phyloP scores from a whole-genome alignment of 306 rosid genomes.

The Prosopis cineraria region DNA sequence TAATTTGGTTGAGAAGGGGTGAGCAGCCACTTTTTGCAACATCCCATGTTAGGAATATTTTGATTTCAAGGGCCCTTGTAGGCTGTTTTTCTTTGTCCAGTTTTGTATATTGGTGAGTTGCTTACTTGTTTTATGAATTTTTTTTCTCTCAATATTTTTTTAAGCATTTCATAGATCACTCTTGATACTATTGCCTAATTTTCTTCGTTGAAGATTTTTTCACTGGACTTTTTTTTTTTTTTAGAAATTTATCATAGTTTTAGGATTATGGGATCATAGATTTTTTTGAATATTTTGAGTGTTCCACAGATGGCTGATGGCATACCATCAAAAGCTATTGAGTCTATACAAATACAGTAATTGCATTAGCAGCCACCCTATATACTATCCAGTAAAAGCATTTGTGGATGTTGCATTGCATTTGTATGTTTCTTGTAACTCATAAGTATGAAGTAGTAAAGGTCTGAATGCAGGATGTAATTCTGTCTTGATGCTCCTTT shows the following conservation, averaged over 20 bases:
- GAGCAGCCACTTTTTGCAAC: conserved; percentile 62
- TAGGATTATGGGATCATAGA: conserved; percentile 15
- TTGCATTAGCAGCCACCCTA: neutral
- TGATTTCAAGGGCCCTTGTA: conserved; percentile 70
- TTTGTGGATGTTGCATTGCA: conserved; percentile 23
- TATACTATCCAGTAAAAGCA: neutral
- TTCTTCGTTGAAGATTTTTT: neutral
- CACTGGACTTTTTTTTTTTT: neutral
- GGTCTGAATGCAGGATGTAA: neutral
- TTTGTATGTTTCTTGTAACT: neutral
- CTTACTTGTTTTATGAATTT: neutral
- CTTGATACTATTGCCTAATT: conserved; percentile 11
- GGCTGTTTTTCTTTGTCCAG: conserved; percentile 72
- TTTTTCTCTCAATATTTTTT: conserved; percentile 23
- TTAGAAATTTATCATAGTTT: conserved; percentile 2
- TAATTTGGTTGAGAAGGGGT: conserved; percentile 71
- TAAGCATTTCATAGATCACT: conserved; percentile 12
- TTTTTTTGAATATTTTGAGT: neutral
- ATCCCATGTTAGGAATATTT: conserved; percentile 52
- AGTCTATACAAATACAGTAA: conserved; percentile 5
- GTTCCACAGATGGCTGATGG: neutral
- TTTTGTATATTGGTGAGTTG: conserved; percentile 75
- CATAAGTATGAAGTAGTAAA: neutral
- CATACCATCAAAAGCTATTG: conserved; percentile 12
- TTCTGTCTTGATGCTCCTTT: neutral